Evolutionary conservation across 148 eudicot species (phyloP), one percentile per base, ranked within the genome.

Genomic region (Polygonum maritimum): DNA sequence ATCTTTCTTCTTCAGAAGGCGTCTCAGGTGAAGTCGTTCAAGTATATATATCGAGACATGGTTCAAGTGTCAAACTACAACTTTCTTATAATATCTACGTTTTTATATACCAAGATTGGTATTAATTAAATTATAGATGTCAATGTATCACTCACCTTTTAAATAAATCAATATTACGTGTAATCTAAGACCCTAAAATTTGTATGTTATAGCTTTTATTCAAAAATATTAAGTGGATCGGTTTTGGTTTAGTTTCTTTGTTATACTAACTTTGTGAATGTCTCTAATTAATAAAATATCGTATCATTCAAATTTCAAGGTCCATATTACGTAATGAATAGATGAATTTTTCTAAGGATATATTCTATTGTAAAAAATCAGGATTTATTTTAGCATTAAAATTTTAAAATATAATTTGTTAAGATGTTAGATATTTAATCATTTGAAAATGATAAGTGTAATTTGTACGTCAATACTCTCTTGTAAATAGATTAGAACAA

Each of bases 201-300:
- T 54, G 4, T 44, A 44, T 6, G 47, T 44, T 54, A 26, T 26
- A 26, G 10, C 11, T 2, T 9, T 22, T 33, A 33, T 62, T 13
- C 14, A 11, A 11, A 58, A 58, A 58, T 21, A 58, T 58, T 4
- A 62, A 26, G 36, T 26, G 38, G 69, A 62, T 26, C 16, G 16
- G 38, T 62, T 62, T 62, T 62, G 69, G 69, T 62, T 62, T 62
- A 26, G 15, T 62, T 62, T 26, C 36, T 62, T 62, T 62, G 69
- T 31, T 62, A 62, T 31, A 62, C 69, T 62, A 26, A 62, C 69
- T 62, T 35, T 58, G 33, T 19, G 63, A 21, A 57, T 57, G 19
- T 57, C 26, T 12, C 7, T 21, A 57, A 57, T 11, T 21, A 19
- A 57, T 10, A 57, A n/a, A 57, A 4, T 22, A 60, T 22, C 11